Evolutionary conservation across 1,284 basidiomycete genomes (phyloP), one percentile per base, ranked within the genome.

Genomic region (Sphaerobolus stellatus): DNA sequence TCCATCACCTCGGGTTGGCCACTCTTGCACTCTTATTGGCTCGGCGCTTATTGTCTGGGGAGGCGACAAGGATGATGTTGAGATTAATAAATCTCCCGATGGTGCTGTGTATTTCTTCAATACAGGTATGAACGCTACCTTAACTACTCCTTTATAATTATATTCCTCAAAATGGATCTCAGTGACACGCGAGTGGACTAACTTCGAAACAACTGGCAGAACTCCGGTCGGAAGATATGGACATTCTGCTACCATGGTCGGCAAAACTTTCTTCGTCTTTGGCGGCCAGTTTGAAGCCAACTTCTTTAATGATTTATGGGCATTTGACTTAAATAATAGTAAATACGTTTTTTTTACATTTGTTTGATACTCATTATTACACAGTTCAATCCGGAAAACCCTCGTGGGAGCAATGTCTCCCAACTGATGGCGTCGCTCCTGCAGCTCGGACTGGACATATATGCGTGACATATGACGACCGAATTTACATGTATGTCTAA

Each of bases 41-140:
- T 94, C 92, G 64, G 95, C 98, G 46, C 80, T 99, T 62, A 92
- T 99, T 58, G 89, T 98, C 5, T 99, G 97, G 95, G 97, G 97
- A 56, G 97, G 97, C 30, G 97, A 99, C 3, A 90, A 88, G 71
- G 83, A 85, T 14, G 84, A 84, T 59, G 74, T 74, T 24, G 84
- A 83, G 68, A 78, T 83, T 20, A 81, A 81, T 58, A 94, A 96
- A 62, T 84, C 82, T 63, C 93, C 96, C 71, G 97, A 99, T 70
- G 92, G 98, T 68, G 90, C 87, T 1, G 76, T 99, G 45, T 99
- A 98, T 75, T 77, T 98, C 16, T 80, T 99, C 56, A 98, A 99
- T 71, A 82, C 98, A 29, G 88, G 92, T 93, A 65, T 62, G 87
- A 78, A 24, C 52, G 57, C 59, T 38, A 29, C 31, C 30, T 59